These are phyloP conservation scores for Groenewaldozyma tartarivorans DNA, from an alignment of 805 yeast species.

Conservation along the genomic window DNA sequence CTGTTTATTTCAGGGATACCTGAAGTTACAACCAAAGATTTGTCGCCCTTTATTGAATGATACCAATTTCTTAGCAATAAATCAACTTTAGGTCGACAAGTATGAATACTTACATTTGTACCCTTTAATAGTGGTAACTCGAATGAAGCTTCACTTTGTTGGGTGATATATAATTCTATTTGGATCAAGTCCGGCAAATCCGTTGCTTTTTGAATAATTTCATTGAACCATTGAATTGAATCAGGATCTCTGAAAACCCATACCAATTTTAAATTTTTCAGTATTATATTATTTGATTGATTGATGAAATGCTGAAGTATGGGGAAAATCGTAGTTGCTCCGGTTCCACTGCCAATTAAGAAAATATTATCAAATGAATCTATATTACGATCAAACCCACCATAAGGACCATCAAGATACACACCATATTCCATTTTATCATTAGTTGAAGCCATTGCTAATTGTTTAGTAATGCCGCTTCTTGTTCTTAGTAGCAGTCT, in stretches of 20 bases:
- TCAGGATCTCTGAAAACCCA: slow-evolving; percentile 11
- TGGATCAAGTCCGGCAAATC: slow-evolving; percentile 3
- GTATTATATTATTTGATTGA: background rate
- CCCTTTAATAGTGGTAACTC: background rate
- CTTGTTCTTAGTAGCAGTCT: slow-evolving; percentile 30
- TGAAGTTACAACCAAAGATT: slow-evolving; percentile 9
- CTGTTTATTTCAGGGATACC: slow-evolving; percentile 7
- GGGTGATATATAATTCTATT: slow-evolving; percentile 6
- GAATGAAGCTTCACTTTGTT: background rate
- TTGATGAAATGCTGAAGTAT: slow-evolving; percentile 5
- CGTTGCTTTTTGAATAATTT: slow-evolving; percentile 6
- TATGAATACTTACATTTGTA: background rate
- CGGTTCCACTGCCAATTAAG: slow-evolving; percentile 37
- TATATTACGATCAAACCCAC: slow-evolving; percentile 35
- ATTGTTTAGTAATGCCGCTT: slow-evolving; percentile 11
- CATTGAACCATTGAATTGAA: slow-evolving; percentile 9
- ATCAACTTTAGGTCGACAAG: background rate
- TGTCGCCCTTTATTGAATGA: slow-evolving; percentile 1
- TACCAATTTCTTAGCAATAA: background rate
- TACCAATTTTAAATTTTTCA: slow-evolving; percentile 6
- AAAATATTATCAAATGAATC: slow-evolving; percentile 33
- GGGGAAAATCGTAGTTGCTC: slow-evolving; percentile 28
- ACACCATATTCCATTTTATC: slow-evolving; percentile 23
- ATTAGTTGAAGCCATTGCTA: slow-evolving; percentile 8
- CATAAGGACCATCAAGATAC: slow-evolving; percentile 38